phyloP scores from a whole-genome alignment of 306 rosid genomes.

The Citrullus amarus region DNA sequence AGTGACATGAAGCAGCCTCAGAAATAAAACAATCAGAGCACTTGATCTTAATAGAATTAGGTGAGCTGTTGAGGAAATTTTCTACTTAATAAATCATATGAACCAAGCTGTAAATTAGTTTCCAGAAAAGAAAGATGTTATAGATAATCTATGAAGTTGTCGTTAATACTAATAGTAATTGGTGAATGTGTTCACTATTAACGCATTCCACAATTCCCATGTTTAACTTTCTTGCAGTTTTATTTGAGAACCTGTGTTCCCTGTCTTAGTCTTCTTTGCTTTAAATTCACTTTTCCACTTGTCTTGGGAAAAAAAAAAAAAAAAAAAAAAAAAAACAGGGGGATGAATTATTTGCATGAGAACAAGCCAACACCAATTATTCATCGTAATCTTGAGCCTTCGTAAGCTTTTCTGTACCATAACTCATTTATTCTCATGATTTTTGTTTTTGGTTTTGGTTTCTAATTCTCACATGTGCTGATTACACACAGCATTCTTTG shows the following conservation, averaged over 20 bases:
- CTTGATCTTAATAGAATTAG: background rate
- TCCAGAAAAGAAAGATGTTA: background rate
- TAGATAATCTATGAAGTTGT: background rate
- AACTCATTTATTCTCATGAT: background rate
- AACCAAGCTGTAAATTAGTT: background rate
- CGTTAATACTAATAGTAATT: background rate
- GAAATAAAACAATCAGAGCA: background rate
- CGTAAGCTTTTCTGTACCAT: slow-evolving; percentile 42
- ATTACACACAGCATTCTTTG: background rate
- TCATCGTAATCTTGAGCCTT: slow-evolving; percentile 95
- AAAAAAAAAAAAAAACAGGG: slow-evolving; percentile 30
- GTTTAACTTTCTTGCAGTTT: background rate
- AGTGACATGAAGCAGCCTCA: background rate
- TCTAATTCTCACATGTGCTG: too few relatives aligned
- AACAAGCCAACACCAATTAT: slow-evolving; percentile 87
- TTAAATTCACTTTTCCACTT: background rate
- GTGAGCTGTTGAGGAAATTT: background rate
- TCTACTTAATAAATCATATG: background rate
- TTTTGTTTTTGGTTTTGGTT: background rate
- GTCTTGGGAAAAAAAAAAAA: background rate
- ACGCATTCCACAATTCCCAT: background rate
- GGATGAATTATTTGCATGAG: slow-evolving; percentile 88
- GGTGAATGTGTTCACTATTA: background rate
- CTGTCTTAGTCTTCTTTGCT: background rate
- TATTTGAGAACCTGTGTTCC: background rate